Conservation (phyloP, 2,329 filamentous ascomycete species). For the Fusarium proliferatum region DNA sequence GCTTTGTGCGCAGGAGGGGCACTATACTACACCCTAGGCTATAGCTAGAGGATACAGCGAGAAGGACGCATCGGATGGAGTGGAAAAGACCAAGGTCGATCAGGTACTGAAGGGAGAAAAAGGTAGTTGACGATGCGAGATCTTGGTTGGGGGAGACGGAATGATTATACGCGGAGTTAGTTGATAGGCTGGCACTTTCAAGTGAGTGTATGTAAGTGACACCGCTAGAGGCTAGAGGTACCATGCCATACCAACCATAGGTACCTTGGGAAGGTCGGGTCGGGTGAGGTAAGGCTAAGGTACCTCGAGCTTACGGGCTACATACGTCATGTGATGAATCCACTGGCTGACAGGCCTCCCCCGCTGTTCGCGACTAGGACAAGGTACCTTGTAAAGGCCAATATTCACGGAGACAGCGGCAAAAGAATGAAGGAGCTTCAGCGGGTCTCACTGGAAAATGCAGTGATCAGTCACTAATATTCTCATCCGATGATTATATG, state of each 20-base stretch:
- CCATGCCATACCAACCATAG: not conserved
- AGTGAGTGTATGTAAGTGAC: conserved; percentile 39
- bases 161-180: conserved; percentile 36
- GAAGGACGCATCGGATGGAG: conserved; percentile 29
- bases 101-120: conserved; percentile 15
- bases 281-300: not conserved
- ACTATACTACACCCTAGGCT: conserved; percentile 30
- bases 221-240: conserved; percentile 28
- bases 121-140: conserved; percentile 20
- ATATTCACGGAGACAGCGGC: not conserved
- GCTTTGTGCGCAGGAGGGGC: conserved; percentile 33
- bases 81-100: conserved; percentile 1
- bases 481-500: not conserved
- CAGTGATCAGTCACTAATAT: not conserved
- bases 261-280: not conserved
- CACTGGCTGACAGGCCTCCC: conserved; percentile 29
- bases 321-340: conserved; percentile 43
- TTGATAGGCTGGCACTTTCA: conserved; percentile 32
- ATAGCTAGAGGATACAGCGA: conserved; percentile 23
- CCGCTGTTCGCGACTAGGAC: conserved; percentile 9
- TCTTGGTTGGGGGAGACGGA: conserved; percentile 28
- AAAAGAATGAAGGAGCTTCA: not conserved
- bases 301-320: conserved; percentile 7
- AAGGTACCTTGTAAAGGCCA: not conserved
- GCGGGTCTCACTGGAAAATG: not conserved